Percentiles rank a stretch among this genome's conserved stretches.
These are phyloP conservation scores for Globisporangium carolinianum DNA, from an alignment of 352 stramenopile species.

Conservation along the genomic window DNA sequence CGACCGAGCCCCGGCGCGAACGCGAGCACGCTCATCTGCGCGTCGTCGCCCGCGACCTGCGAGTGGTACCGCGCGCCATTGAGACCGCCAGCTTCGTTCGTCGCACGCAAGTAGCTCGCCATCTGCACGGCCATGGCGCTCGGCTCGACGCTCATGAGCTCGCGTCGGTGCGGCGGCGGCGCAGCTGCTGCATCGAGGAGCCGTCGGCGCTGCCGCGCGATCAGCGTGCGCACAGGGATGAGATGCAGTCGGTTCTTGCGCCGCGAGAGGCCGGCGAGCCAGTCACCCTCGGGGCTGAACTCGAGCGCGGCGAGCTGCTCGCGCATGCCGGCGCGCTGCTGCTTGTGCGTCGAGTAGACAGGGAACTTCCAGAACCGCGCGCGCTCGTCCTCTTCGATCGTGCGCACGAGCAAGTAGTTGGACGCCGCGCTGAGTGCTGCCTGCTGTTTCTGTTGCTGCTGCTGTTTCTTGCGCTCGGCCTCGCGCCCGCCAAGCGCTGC, in stretches of 20 bases:
- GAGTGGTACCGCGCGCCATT: conserved; percentile 82
- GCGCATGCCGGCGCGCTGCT: conserved; percentile 33
- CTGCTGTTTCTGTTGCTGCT: neutral
- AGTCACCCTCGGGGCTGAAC: conserved; percentile 83
- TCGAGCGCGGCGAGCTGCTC: conserved; percentile 63
- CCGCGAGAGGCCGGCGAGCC: conserved; percentile 66
- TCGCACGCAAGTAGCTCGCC: conserved; percentile 76
- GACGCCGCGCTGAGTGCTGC: conserved; percentile 4
- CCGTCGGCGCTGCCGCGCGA: conserved; percentile 43
- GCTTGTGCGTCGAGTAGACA: conserved; percentile 55
- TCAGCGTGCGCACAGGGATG: conserved; percentile 55
- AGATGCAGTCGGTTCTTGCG: conserved; percentile 77
- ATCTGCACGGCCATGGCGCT: conserved; percentile 78
- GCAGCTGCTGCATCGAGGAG: conserved; percentile 53
- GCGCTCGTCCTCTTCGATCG: conserved; percentile 66
- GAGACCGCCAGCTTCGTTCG: conserved; percentile 68
- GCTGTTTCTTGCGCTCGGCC: conserved; percentile 2
- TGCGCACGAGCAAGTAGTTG: conserved; percentile 64
- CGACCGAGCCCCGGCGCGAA: conserved; percentile 64
- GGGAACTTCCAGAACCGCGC: conserved; percentile 67
- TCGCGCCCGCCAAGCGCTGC: neutral
- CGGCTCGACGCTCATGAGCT: conserved; percentile 65
- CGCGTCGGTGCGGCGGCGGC: conserved; percentile 32
- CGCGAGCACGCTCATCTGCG: conserved; percentile 82
- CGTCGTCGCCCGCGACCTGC: conserved; percentile 68